Conservation (phyloP, 2,329 filamentous ascomycete species). For the Diatrype stigma region DNA sequence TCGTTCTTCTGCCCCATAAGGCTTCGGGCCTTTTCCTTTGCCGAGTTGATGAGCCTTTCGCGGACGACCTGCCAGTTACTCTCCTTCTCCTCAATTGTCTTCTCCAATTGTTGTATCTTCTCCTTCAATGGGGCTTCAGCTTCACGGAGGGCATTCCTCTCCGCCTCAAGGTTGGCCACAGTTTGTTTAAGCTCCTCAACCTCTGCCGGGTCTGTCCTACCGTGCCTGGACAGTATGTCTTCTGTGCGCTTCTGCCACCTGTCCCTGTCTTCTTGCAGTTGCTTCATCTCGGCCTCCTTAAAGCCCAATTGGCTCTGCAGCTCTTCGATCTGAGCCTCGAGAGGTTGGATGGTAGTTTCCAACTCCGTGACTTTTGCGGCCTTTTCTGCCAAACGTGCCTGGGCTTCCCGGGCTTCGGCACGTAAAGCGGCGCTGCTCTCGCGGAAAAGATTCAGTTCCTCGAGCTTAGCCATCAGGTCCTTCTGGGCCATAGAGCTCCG, state of each 20-base stretch:
- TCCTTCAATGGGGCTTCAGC: conserved; percentile 48
- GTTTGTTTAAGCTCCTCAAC: conserved; percentile 83
- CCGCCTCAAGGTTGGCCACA: conserved; percentile 60
- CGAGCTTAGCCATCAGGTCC: conserved; percentile 89
- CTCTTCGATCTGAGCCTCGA: conserved; percentile 76
- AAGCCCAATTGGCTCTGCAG: conserved; percentile 77
- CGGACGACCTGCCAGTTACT: conserved; percentile 48
- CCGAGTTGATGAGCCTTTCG: conserved; percentile 55
- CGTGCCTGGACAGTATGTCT: conserved; percentile 93
- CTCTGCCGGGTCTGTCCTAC: conserved; percentile 89
- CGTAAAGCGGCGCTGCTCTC: conserved; percentile 91
- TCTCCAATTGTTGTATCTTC: conserved; percentile 49
- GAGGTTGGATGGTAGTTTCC: conserved; percentile 69
- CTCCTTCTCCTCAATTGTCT: conserved; percentile 50
- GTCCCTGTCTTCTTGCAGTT: conserved; percentile 87
- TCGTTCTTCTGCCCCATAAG: conserved; percentile 40
- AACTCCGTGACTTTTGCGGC: conserved; percentile 71
- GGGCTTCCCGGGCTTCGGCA: conserved; percentile 76
- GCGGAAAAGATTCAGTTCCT: conserved; percentile 91
- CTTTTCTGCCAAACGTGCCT: conserved; percentile 72
- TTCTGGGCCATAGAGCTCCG: conserved; percentile 75
- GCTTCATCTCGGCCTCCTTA: conserved; percentile 81
- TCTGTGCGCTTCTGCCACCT: conserved; percentile 95
- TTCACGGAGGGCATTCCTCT: conserved; percentile 55
- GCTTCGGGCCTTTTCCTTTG: conserved; percentile 56